Base-by-base conservation (phyloP, 495 filamentous ascomycete species). In the Talaromyces wortmannii region DNA sequence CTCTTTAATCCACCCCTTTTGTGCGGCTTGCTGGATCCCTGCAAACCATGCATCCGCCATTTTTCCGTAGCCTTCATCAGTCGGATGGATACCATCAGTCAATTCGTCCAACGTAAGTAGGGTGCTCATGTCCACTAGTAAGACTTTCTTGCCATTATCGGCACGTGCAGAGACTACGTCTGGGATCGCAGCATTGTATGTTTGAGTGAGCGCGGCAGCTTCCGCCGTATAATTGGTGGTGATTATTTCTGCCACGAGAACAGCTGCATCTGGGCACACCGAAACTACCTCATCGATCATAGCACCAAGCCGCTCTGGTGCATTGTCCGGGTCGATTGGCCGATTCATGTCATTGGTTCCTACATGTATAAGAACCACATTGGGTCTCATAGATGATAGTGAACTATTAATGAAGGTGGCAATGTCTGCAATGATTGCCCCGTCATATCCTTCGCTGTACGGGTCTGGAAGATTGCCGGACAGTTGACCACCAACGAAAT, bases 61-160 rank as follows among this genome's bases (percentile, higher is more conserved):
- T 62, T 76, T 78, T 46, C 50, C 44, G 46, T 79, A 79, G 3
- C 77, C 77, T 3, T 8, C 53, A 44, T 76, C 66, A 13, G 61
- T 72, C 2, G 78, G 76, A 55, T 78, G 76, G 1, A 62, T 71
- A n/a, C 66, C 64, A 54, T 77, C 74, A 1, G 53, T 57, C 32
- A 79, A 18, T 53, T 79, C 75, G 3, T 10, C 47, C 31, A 23
- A 30, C 1, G 59, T 58, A 40, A 40, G 36, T 31, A 54, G 12
- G 7, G 3, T 7, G 7, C 52, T 31, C 65, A 72, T 68, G 45
- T 74, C 64, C 4, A 67, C 64, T 11, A 67, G 45, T 17, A 68
- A 43, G 12, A 71, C 56, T 45, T 63, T 58, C 40, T 52, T 53
- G 5, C 57, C 58, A n/a, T 52, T 30, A 47, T 46, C 60, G 56